Evolutionary conservation across 257 asterid species (phyloP).

Genomic region (Solanum chaucha): DNA sequence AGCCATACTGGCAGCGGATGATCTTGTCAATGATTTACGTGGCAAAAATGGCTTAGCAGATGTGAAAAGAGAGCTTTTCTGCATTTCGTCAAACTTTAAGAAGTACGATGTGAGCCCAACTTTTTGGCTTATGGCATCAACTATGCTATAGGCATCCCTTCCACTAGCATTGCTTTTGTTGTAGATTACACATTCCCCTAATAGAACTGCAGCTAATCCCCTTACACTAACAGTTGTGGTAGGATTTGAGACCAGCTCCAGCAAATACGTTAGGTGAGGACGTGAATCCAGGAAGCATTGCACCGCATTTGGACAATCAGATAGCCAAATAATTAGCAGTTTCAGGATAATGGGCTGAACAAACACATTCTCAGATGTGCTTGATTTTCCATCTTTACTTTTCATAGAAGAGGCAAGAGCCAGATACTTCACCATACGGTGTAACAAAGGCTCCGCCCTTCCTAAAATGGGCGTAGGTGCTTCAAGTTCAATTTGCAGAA

Average conservation of each 20-base stretch:
- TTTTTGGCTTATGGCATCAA: constrained; percentile 75
- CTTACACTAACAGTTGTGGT: constrained; percentile 45
- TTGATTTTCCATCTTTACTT: constrained; percentile 53
- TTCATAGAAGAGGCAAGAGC: constrained; percentile 76
- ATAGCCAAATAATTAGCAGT: constrained; percentile 71
- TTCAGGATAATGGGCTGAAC: constrained; percentile 71
- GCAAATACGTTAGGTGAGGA: constrained; percentile 80
- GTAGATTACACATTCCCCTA: constrained; percentile 67
- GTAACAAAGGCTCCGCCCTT: constrained; percentile 81
- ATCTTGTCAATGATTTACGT: constrained; percentile 67
- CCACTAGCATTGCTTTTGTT: constrained; percentile 46
- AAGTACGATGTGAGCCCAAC: constrained; percentile 71
- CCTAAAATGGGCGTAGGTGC: constrained; percentile 54
- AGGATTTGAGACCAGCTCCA: constrained; percentile 61
- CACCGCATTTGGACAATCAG: constrained; percentile 76
- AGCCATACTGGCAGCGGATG: constrained; percentile 78
- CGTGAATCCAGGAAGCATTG: constrained; percentile 76
- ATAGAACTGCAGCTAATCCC: constrained; percentile 71
- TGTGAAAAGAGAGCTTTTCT: constrained; percentile 50
- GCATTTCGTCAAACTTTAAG: constrained; percentile 71
- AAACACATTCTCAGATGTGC: constrained; percentile 26
- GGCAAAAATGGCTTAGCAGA: constrained; percentile 52
- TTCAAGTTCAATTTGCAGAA: constrained; percentile 68
- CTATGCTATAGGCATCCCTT: constrained; percentile 51
- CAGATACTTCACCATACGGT: constrained; percentile 83